A percentile compares a stretch with the other conserved stretches of the same genome.
These are phyloP conservation scores for Pseudovirgaria hyperparasitica DNA, from an alignment of 2,329 filamentous ascomycete species.

Conservation along the genomic window DNA sequence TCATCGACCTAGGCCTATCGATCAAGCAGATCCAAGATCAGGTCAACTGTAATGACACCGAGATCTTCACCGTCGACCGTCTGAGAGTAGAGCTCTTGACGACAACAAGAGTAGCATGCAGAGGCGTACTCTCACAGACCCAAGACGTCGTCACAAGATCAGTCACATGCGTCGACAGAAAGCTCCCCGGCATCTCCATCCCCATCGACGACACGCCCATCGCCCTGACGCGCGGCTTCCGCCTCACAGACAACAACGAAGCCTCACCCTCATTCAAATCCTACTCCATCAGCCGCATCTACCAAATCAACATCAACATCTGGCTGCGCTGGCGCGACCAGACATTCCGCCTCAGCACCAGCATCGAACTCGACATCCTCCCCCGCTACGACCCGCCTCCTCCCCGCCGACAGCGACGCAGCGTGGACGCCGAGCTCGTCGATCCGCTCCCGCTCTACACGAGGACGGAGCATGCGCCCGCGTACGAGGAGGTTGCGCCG, in stretches of 20 bases:
- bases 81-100: slow-evolving; percentile 18
- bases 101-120: slow-evolving; percentile 18
- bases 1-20: slow-evolving; percentile 17
- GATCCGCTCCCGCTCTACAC: slow-evolving; percentile 20
- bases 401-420: too few species aligned
- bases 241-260: slow-evolving; percentile 18
- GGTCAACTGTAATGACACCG: slow-evolving; percentile 1
- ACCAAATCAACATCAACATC: slow-evolving; percentile 14
- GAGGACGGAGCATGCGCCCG: slow-evolving; percentile 17
- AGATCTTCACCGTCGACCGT: slow-evolving; percentile 14
- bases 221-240: slow-evolving; percentile 17
- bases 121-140: slow-evolving; percentile 11
- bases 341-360: slow-evolving; percentile 14
- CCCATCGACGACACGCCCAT: slow-evolving; percentile 11
- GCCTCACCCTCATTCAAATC: slow-evolving; percentile 23
- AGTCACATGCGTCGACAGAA: slow-evolving; percentile 17
- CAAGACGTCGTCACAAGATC: slow-evolving; percentile 18
- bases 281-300: slow-evolving; percentile 18
- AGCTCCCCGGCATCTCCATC: slow-evolving; percentile 11
- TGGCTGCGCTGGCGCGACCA: slow-evolving; percentile 16
- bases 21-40: slow-evolving; percentile 7
- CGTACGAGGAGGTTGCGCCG: slow-evolving; percentile 19
- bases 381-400: slow-evolving; percentile 8
- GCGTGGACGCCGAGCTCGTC: slow-evolving; percentile 7
- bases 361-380: slow-evolving; percentile 16